phyloP scores from a whole-genome alignment of 75 land plant species.

The Pinus albicaulis region DNA sequence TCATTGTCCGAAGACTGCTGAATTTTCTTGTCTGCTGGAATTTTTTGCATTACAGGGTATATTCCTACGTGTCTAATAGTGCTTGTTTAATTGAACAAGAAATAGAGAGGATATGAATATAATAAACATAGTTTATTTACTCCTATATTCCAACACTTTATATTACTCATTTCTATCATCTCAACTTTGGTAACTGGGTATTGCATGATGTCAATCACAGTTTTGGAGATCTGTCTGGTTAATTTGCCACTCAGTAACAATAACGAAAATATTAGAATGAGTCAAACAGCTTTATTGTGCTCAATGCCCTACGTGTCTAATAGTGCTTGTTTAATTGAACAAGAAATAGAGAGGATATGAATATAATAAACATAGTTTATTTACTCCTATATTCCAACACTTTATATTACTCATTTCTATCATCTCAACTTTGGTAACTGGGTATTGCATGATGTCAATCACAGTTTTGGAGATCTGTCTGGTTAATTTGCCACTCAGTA shows the following conservation, averaged over 20 bases:
- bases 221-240: neutral
- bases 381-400: neutral
- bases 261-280: neutral
- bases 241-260: neutral
- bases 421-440: neutral
- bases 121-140: neutral
- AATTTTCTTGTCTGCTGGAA: neutral
- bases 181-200: neutral
- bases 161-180: neutral
- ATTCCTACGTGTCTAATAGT: no score
- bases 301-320: no score
- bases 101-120: no score
- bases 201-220: neutral
- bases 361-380: neutral
- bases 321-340: no score
- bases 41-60: neutral
- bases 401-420: neutral
- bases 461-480: neutral
- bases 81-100: no score
- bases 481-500: neutral
- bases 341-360: no score
- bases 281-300: neutral
- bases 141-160: neutral
- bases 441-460: neutral
- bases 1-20: neutral